Evolutionary conservation across 2,329 filamentous ascomycete genomes (phyloP), one percentile per base, ranked within the genome.

Genomic region (Escovopsis weberi): DNA sequence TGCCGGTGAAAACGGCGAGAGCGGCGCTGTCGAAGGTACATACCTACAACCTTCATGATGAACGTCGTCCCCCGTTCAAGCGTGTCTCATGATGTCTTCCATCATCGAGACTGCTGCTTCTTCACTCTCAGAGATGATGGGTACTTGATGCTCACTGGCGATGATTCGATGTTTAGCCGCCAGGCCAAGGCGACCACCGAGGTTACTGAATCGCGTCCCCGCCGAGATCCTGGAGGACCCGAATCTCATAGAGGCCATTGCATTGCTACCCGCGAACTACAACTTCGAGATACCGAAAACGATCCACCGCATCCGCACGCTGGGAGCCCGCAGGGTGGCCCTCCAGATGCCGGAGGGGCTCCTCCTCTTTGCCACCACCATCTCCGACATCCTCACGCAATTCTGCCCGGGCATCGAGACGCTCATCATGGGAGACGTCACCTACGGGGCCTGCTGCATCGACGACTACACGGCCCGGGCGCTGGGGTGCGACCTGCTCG

Each of bases 211-310:
- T 59, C 85, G 91, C 57, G 84, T 98, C 1, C 89, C 91, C 2
- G 72, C 80, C 12, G 82, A 89, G 49, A 94, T 98, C 48, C 70
- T 91, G 18, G 74, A 94, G 49, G 82, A 98, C 55, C 69, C 79
- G 39, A 84, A 82, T 39, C 83, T 98, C 55, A 89, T 89, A 60
- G 82, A 80, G 37, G 91, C 91, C 4, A 87, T 96, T 45, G 72
- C 78, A 6, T 74, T 98, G 30, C 76, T 98, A 2, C 91, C 91
- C 1, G 68, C 77, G n/a, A 98, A 98, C 68, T 98, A 98, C 72
- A 89, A 85, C 53, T 98, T 98, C 59, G 91, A 98, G 66, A 87
- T 98, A 43, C 91, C 86, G 59, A 98, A 98, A 67, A 98, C 91
- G 8, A 93, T 98, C 54, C 87, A 96, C 63, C 80, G 89, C 39